A percentile compares a stretch with the other conserved stretches of the same genome.
These are phyloP conservation scores for Pochonia chlamydosporia DNA, from an alignment of 2,329 filamentous ascomycete species.

Conservation along the genomic window DNA sequence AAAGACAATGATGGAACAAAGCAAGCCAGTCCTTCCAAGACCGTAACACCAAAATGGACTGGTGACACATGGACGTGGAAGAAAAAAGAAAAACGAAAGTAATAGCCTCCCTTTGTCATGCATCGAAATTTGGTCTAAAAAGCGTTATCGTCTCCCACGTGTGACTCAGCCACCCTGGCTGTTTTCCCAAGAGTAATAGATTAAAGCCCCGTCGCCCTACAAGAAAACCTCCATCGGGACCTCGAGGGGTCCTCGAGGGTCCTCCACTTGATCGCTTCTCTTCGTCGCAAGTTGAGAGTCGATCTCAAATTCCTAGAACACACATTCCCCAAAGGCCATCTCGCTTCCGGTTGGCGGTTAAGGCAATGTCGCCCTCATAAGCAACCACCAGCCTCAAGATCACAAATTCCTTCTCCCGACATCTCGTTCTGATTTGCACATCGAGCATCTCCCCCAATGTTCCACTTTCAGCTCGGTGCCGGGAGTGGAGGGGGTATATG, in stretches of 20 bases:
- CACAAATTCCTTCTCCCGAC: conserved; percentile 21
- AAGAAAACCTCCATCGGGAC: conserved; percentile 4
- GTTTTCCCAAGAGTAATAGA: conserved; percentile 14
- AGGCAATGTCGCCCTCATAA: conserved; percentile 10
- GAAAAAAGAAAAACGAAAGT: conserved; percentile 31
- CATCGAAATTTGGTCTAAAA: conserved; percentile 46
- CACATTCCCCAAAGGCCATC: conserved; percentile 19
- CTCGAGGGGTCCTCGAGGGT: conserved; percentile 1
- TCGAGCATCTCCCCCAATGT: conserved; percentile 15
- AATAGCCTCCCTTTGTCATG: conserved; percentile 43
- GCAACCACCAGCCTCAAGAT: conserved; percentile 18
- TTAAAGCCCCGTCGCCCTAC: conserved; percentile 8
- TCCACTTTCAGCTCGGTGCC: conserved; percentile 22
- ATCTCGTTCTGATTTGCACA: conserved; percentile 20
- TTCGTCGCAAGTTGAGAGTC: conserved; percentile 5
- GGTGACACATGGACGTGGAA: conserved; percentile 23
- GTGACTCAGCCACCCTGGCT: conserved; percentile 28
- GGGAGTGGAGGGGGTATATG: conserved; percentile 21
- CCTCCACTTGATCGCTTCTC: conserved; percentile 4
- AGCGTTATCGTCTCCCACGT: conserved; percentile 27
- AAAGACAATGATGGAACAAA: conserved; percentile 15
- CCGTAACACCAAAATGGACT: conserved; percentile 12
- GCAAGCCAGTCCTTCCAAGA: conserved; percentile 18
- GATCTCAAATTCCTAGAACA: conserved; percentile 13
- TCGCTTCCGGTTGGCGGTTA: conserved; percentile 12